Base-by-base conservation (phyloP, 768 basidiomycete species). In the Suillus subalutaceus region DNA sequence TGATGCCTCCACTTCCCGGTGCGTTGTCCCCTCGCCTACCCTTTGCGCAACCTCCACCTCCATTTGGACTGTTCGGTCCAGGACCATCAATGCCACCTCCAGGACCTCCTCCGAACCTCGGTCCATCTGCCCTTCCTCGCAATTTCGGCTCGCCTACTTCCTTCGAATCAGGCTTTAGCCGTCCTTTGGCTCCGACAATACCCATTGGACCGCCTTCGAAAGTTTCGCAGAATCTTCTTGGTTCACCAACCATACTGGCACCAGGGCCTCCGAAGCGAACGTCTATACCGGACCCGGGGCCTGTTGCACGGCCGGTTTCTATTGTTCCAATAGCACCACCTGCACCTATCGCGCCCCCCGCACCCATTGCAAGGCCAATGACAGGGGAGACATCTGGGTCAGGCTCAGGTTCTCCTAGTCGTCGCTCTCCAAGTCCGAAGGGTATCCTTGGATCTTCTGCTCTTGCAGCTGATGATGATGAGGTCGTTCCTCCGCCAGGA, bases 401-500 rank as follows among this genome's bases (percentile, higher is more conserved):
- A 1, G 86, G 86, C 2, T 88, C 88, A 13, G 88, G 86, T 4
- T 91, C 90, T 1, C 84, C 85, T 13, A 77, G 77, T 20, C 79
- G 81, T 55, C 81, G 83, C 12, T 83, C 85, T 43, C 83, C 84
- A 5, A 85, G 84, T 66, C 85, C 85, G 10, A 93, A 92, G 72
- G 87, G 88, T 48, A 78, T 88, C 43, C 80, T 93, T 8, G 92
- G 92, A 15, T 93, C 92, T 16, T 90, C 90, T 6, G 92, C 92
- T 23, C 82, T 93, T 23, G 86, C 88, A 3, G 86, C 91, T 16
- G 91, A 92, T 66, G 92, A 92, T 67, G 92, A 94, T 73, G 92
- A 93, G 72, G 89, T 93, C 13, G 85, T 93, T 18, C 77, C 83
- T 48, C 78, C 83, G 20, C 81, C 83, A 8, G 79, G 85, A 44